Evolutionary conservation across 225 moss, liverwort and hornwort species (phyloP), one percentile per base, ranked within the genome.

Genomic region (Antitrichia curtipendula): DNA sequence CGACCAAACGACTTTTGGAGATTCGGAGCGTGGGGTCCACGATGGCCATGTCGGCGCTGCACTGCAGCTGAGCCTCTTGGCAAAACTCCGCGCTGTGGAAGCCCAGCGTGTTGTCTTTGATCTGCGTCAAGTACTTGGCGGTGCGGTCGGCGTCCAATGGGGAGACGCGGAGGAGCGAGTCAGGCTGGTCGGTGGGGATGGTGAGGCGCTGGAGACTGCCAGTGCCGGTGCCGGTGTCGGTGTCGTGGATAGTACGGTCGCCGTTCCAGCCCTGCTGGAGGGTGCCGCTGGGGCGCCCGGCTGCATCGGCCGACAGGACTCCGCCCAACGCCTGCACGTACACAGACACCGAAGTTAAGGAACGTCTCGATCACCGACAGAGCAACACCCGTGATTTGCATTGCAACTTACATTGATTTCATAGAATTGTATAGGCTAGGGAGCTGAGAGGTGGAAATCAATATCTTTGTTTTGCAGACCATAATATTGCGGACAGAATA

Each of bases 51-150:
- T 93, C 84, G 24, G 90, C 85, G 32, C 68, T 69, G 83, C 93
- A 93, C 27, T 88, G 87, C 47, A 93, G 93, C 86, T 82, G 86
- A 22, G 92, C 93, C 63, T 89, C 93, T 41, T 86, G 78, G 84
- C 93, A 93, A 38, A 92, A 92, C 86, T 92, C 82, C 68, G 69
- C 58, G 89, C 88, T 89, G 89, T 92, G 91, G 15, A 76, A 60
- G 43, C 50, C 34, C 61, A 93, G 77, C 38, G 88, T 77, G 59
- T 89, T 84, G 77, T 86, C 88, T 60, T 82, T 57, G 64, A 89
- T 60, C 64, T 70, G 86, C 43, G 64, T 38, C 81, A 90, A 49
- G 87, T 88, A 91, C 91, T 88, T 80, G 86, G 45, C 84, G 63
- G 86, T 84, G 16, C n/a, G 77, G 36, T 58, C 86, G 5, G 64